Conservation (phyloP, 2,329 filamentous ascomycete species). For the Didymella keratinophila region DNA sequence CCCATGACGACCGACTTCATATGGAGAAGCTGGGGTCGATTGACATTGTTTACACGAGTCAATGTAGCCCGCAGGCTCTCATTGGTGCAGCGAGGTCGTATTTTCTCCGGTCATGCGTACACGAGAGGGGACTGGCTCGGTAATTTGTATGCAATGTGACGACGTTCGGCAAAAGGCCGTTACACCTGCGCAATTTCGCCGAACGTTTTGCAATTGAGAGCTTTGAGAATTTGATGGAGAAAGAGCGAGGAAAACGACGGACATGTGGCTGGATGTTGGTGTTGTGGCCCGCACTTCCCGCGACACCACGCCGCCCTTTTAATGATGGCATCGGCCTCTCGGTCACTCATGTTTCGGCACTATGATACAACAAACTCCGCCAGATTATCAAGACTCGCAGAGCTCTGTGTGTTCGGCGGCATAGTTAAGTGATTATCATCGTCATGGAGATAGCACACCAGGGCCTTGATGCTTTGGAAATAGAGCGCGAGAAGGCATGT, state of each 20-base stretch:
- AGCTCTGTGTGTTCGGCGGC: neutral
- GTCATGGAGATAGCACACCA: neutral
- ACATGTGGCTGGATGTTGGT: neutral
- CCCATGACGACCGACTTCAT: constrained; percentile 1
- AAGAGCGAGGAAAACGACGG: neutral
- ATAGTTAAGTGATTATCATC: neutral
- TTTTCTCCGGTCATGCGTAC: constrained; percentile 9
- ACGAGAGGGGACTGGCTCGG: constrained; percentile 6
- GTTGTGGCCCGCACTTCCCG: neutral
- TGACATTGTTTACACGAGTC: neutral
- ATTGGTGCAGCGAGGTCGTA: constrained; percentile 11
- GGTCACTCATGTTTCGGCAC: constrained; percentile 2
- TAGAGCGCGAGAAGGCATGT: neutral
- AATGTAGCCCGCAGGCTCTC: neutral
- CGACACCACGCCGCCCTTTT: neutral
- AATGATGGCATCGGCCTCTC: neutral
- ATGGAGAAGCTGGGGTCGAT: constrained; percentile 9
- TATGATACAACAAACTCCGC: neutral
- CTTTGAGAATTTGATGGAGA: neutral
- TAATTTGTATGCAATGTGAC: neutral
- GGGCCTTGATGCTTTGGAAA: neutral
- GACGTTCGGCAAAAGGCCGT: constrained; percentile 4
- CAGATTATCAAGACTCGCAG: neutral
- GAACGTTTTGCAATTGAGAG: neutral
- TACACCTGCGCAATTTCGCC: neutral